These are phyloP conservation scores for Alternaria sp. DNA, from an alignment of 2,329 filamentous ascomycete species.

Conservation along the genomic window DNA sequence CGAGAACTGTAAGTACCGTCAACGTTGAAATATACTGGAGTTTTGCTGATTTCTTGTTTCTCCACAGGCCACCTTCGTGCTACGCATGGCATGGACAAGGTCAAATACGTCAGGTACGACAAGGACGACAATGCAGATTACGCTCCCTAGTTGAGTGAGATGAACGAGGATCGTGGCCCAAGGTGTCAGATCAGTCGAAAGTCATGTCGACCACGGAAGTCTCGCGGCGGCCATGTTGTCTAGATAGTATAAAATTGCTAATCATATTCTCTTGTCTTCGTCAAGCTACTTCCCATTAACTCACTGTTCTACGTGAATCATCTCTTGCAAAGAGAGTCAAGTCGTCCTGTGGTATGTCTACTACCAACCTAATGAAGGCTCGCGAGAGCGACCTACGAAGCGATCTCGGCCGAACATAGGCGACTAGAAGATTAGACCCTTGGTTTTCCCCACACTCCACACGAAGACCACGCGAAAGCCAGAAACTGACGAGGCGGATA, in stretches of 20 bases:
- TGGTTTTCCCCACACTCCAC: neutral
- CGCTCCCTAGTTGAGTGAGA: slow-evolving; percentile 2
- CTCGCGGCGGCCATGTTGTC: neutral
- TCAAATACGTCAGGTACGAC: slow-evolving; percentile 36
- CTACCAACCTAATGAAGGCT: neutral
- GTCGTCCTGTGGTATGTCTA: neutral
- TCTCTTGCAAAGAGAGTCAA: neutral
- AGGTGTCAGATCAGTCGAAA: too few relatives aligned
- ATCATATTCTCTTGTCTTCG: neutral
- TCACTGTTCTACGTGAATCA: neutral
- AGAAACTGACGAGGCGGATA: neutral
- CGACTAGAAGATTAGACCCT: neutral
- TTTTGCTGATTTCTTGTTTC: neutral
- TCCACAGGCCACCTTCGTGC: slow-evolving; percentile 37
- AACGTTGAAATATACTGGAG: neutral
- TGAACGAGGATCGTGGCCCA: neutral
- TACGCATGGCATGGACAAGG: slow-evolving; percentile 50
- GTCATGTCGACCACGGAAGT: neutral
- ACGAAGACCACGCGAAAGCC: neutral
- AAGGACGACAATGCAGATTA: slow-evolving; percentile 30
- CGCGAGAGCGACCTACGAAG: neutral
- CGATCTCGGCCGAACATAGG: neutral
- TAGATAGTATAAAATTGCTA: neutral
- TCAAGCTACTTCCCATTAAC: neutral
- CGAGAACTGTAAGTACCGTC: slow-evolving; percentile 35